Base-by-base conservation (phyloP, 495 filamentous ascomycete species). In the Neurospora africana region DNA sequence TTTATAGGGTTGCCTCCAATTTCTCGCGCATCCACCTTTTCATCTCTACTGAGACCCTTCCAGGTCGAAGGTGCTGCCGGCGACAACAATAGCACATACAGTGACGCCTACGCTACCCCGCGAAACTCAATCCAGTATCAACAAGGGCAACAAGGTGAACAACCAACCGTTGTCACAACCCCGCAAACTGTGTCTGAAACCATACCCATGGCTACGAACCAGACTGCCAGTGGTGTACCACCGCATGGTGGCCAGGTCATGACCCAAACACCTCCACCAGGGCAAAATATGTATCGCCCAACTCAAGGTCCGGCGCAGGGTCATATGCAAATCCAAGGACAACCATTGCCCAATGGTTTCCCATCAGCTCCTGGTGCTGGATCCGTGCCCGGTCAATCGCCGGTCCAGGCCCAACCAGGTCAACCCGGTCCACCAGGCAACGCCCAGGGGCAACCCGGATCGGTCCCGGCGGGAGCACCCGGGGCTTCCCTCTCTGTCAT, bases 1-100 rank as follows among this genome's bases (percentile, higher is more conserved):
- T 84, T 83, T 47, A 78, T 81, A 43, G 83, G 83, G 13, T 76
- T 87, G 44, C 86, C 86, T 17, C 85, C 86, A 15, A 86, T 88
- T 72, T 83, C 85, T 61, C 82, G 86, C 17, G 81, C 81, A 17
- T 88, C 86, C 21, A 85, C 85, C 13, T 84, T 87, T 74, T 80
- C 81, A 68, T 71, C 86, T 9, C 75, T 80, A 69, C 74, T 83
- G 44, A 72, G 73, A 33, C 68, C 79, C 27, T 73, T 71, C 33
- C 69, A 74, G 15, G 73, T 75, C 21, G 69, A 71, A n/a, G 74
- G 73, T 40, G 72, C 69, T 19, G 13, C 72, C 75, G 78, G 19
- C 73, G 80, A 72, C 68, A 71, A 38, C 38, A 68, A 71, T 13
- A 69, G 61, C 43, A 43, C 33, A 10, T 68, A 44, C 38, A 69